Percentiles rank a stretch among this genome's conserved stretches.
These are phyloP conservation scores for Collybiopsis confluens DNA, from an alignment of 768 basidiomycete species.

Conservation along the genomic window DNA sequence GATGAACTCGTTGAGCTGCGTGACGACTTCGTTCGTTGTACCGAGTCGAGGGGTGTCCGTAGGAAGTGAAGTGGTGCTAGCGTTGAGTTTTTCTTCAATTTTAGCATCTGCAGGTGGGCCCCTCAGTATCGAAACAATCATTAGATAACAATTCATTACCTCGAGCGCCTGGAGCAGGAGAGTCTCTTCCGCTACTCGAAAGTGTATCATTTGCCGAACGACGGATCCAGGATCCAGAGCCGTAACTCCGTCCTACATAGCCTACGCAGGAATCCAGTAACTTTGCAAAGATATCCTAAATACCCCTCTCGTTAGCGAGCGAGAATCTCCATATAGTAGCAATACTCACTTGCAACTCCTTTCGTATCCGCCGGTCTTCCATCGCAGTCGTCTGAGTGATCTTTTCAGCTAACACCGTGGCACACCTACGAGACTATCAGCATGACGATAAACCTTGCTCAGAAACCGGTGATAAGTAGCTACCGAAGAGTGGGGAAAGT, in stretches of 20 bases:
- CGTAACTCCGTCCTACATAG: constrained; percentile 68
- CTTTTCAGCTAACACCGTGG: constrained; percentile 77
- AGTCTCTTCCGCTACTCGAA: constrained; percentile 63
- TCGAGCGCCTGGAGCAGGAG: constrained; percentile 49
- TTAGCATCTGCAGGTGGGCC: constrained; percentile 29
- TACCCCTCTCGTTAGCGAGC: not conserved
- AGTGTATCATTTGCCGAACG: constrained; percentile 61
- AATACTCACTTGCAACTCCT: constrained; percentile 73
- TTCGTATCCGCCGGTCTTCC: constrained; percentile 83
- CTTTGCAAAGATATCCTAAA: constrained; percentile 78
- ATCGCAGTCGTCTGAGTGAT: constrained; percentile 85
- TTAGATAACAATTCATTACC: not conserved
- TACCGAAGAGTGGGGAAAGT: constrained; percentile 73
- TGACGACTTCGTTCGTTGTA: constrained; percentile 37
- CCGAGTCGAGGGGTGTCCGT: constrained; percentile 28
- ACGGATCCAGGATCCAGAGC: constrained; percentile 78
- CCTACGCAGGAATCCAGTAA: constrained; percentile 76
- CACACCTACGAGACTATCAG: constrained; percentile 48
- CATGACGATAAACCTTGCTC: not conserved
- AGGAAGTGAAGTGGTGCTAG: constrained; percentile 36
- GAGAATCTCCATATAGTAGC: not conserved
- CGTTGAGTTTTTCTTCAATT: constrained; percentile 59
- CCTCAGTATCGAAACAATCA: not conserved
- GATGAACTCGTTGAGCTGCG: constrained; percentile 71
- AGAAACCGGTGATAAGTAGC: constrained; percentile 12